Evolutionary conservation across 176 grass and related monocot species (phyloP).

Genomic region (Stipa capillata): DNA sequence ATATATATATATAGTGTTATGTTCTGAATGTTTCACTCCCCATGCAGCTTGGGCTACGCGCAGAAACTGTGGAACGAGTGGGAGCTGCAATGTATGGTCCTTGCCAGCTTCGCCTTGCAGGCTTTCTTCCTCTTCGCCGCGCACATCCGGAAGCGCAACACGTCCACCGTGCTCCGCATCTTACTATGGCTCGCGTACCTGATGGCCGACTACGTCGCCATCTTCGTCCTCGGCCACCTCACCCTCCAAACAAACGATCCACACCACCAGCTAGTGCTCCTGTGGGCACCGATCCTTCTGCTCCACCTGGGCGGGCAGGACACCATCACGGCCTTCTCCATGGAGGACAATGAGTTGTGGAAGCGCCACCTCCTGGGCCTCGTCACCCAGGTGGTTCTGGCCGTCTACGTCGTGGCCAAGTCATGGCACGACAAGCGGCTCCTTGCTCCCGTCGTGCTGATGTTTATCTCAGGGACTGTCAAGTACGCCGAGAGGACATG

Average conservation of each 20-base stretch:
- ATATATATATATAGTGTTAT: too few relatives aligned
- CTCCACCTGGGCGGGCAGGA: slow-evolving; percentile 46
- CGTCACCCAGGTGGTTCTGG: slow-evolving; percentile 1
- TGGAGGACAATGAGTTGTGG: slow-evolving; percentile 40
- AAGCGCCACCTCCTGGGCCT: slow-evolving; percentile 28
- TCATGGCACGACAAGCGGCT: background rate
- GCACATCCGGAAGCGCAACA: background rate
- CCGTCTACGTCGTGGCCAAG: slow-evolving; percentile 15
- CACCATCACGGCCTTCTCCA: slow-evolving; percentile 25
- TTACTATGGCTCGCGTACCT: slow-evolving; percentile 20
- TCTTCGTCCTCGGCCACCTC: slow-evolving; percentile 34
- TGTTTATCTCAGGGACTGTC: slow-evolving; percentile 12
- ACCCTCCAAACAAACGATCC: background rate
- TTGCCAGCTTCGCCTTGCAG: slow-evolving; percentile 18
- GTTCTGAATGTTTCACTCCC: background rate
- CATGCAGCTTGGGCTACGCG: background rate
- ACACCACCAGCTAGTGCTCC: background rate
- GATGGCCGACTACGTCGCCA: slow-evolving; percentile 22
- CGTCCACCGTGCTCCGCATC: background rate
- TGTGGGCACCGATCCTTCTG: slow-evolving; percentile 44
- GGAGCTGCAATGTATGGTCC: slow-evolving; percentile 23
- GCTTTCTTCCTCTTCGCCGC: slow-evolving; percentile 1
- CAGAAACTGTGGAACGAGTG: slow-evolving; percentile 12
- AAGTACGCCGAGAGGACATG: slow-evolving; percentile 39
- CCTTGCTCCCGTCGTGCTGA: background rate